These are phyloP conservation scores for Phlyctochytrium arcticum DNA, from an alignment of 192 early-diverging fungal genomes.

Conservation along the genomic window DNA sequence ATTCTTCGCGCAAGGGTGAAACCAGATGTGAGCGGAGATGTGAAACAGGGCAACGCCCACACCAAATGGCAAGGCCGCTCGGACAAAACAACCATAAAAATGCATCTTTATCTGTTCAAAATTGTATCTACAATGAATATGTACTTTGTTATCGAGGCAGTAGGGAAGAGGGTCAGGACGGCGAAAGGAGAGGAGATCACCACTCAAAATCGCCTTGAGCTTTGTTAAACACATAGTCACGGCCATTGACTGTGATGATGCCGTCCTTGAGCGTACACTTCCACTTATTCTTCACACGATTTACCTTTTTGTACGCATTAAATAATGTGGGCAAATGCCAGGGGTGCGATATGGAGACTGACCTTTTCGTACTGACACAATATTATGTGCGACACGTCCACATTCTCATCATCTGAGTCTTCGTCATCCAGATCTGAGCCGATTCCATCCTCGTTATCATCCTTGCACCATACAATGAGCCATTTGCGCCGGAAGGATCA, in stretches of 20 bases:
- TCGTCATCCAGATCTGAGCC: constrained; percentile 53
- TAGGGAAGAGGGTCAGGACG: too few relatives aligned
- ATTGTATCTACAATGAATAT: too few relatives aligned
- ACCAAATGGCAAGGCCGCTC: not conserved
- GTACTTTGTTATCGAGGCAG: too few relatives aligned
- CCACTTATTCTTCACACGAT: constrained; percentile 98
- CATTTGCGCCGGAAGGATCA: not conserved
- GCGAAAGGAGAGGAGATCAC: constrained; percentile 47
- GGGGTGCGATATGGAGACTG: not conserved
- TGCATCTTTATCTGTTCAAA: not conserved
- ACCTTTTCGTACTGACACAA: constrained; percentile 62
- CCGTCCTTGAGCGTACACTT: constrained; percentile 96
- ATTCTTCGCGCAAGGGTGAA: too few relatives aligned
- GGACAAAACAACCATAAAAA: not conserved
- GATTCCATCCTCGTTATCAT: constrained; percentile 41
- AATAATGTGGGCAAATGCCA: not conserved
- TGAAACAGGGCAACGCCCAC: too few relatives aligned
- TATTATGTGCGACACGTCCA: constrained; percentile 30
- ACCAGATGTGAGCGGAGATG: too few relatives aligned
- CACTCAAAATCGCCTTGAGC: constrained; percentile 96
- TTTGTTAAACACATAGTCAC: constrained; percentile 92
- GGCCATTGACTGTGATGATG: constrained; percentile 91
- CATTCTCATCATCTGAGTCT: constrained; percentile 37
- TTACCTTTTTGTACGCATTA: constrained; percentile 61
- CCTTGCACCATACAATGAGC: constrained; percentile 2